Evolutionary conservation across 1,284 basidiomycete species (phyloP).

Genomic region (Boletus mariae): DNA sequence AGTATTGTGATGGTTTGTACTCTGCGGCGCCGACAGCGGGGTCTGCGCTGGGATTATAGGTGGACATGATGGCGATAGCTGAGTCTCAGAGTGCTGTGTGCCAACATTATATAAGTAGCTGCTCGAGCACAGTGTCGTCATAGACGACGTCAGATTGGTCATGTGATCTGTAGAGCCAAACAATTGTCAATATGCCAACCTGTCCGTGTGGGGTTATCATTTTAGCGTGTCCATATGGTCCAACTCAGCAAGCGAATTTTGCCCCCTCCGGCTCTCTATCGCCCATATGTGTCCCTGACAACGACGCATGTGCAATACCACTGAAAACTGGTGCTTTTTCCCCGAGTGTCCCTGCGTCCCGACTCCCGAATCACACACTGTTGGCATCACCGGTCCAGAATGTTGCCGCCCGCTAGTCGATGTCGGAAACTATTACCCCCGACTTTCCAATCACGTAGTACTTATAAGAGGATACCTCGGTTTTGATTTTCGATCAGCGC

Average conservation of each 20-base stretch:
- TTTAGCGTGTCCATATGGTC: neutral
- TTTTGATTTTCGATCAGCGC: neutral
- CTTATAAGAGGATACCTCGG: constrained; percentile 12
- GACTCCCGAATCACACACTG: neutral
- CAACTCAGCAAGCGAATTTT: neutral
- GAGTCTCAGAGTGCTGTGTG: neutral
- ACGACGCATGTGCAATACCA: neutral
- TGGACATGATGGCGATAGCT: neutral
- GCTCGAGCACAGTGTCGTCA: neutral
- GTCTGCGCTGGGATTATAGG: neutral
- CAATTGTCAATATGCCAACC: too few species aligned
- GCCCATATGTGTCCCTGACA: neutral
- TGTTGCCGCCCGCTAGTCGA: constrained; percentile 22
- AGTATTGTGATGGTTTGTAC: constrained; percentile 1
- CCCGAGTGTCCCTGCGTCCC: neutral
- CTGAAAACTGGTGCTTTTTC: neutral
- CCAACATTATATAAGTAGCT: neutral
- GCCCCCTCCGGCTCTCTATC: neutral
- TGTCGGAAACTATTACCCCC: constrained; percentile 3
- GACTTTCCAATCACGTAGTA: constrained; percentile 5
- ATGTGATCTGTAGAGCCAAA: too few species aligned
- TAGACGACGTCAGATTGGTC: neutral
- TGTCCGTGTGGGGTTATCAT: too few species aligned
- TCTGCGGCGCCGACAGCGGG: constrained; percentile 1
- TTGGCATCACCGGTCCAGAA: constrained; percentile 14